Percentiles rank a stretch among this genome's conserved stretches.
These are phyloP conservation scores for Monosporascus sp. DNA, from an alignment of 2,329 filamentous ascomycete genomes.

Conservation along the genomic window DNA sequence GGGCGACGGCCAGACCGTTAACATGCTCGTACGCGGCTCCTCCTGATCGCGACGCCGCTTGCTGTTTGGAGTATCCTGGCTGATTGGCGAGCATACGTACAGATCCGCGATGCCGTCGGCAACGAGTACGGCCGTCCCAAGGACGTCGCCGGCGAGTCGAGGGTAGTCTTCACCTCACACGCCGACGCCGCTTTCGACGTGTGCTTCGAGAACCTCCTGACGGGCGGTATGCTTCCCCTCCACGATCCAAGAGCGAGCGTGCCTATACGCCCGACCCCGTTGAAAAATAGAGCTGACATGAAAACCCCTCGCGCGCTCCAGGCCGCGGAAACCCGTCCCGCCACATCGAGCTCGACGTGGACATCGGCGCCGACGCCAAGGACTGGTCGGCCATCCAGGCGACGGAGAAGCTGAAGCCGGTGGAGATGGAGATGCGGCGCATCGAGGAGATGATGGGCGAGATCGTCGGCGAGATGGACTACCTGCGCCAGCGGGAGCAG, in stretches of 20 bases:
- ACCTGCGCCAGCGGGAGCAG: constrained; percentile 83
- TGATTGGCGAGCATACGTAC: constrained; percentile 5
- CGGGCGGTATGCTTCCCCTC: constrained; percentile 51
- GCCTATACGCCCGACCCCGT: neutral
- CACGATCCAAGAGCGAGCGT: too few relatives aligned
- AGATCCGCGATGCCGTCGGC: constrained; percentile 93
- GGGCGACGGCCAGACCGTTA: constrained; percentile 88
- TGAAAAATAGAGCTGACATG: constrained; percentile 11
- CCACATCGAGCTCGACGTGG: constrained; percentile 85
- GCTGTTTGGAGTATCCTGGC: neutral
- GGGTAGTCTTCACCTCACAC: constrained; percentile 90
- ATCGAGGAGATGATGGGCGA: constrained; percentile 88
- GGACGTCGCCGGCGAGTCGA: constrained; percentile 85
- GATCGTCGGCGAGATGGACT: constrained; percentile 93
- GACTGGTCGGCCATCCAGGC: constrained; percentile 97
- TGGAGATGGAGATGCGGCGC: constrained; percentile 88
- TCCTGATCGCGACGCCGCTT: neutral
- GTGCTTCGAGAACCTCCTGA: constrained; percentile 84
- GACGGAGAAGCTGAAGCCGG: constrained; percentile 93
- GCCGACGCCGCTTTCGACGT: constrained; percentile 91
- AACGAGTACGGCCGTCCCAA: constrained; percentile 93
- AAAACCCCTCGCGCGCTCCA: constrained; percentile 19
- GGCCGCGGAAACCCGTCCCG: constrained; percentile 50
- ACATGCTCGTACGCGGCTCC: constrained; percentile 70
- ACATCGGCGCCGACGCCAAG: constrained; percentile 94